phyloP scores from a whole-genome alignment of 2,329 filamentous ascomycete species.

The Xylariomycetidae sp. region DNA sequence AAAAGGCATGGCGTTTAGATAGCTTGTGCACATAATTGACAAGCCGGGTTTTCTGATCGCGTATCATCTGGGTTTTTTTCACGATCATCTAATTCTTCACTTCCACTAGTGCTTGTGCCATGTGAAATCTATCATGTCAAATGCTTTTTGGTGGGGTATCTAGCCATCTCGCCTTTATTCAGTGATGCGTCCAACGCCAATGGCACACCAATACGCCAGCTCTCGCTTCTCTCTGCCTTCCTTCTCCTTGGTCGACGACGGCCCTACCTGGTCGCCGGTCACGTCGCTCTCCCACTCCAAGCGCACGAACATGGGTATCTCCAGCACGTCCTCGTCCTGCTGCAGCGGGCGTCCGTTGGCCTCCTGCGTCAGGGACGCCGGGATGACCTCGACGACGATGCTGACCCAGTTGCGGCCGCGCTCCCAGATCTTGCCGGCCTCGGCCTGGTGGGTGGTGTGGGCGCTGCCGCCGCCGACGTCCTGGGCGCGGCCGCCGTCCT shows the following conservation, averaged over 20 bases:
- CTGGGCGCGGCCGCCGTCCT: slow-evolving; percentile 32
- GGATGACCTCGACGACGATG: slow-evolving; percentile 84
- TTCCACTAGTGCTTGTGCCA: no score
- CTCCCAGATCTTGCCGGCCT: slow-evolving; percentile 96
- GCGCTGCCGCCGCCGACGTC: not conserved
- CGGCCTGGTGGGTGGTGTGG: slow-evolving; percentile 49
- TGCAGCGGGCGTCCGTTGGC: slow-evolving; percentile 41
- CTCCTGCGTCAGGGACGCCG: slow-evolving; percentile 48
- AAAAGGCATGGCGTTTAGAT: slow-evolving; percentile 46
- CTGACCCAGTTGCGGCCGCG: slow-evolving; percentile 90
- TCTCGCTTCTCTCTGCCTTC: slow-evolving; percentile 73
- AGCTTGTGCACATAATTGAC: slow-evolving; percentile 40
- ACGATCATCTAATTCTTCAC: no score
- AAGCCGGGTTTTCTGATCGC: slow-evolving; percentile 25
- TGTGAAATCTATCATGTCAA: slow-evolving; percentile 3
- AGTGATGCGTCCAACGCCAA: slow-evolving; percentile 78
- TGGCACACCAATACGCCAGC: slow-evolving; percentile 90
- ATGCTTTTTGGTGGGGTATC: slow-evolving; percentile 32
- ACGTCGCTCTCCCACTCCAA: slow-evolving; percentile 80
- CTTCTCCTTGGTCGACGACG: slow-evolving; percentile 45
- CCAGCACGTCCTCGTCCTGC: slow-evolving; percentile 61
- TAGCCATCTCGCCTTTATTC: slow-evolving; percentile 28
- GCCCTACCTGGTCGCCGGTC: slow-evolving; percentile 56
- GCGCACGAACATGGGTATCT: slow-evolving; percentile 91
- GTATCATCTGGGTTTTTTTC: slow-evolving; percentile 2